Evolutionary conservation across 352 stramenopile genomes (phyloP), one percentile per base, ranked within the genome.

Genomic region (Globisporangium barbulae): DNA sequence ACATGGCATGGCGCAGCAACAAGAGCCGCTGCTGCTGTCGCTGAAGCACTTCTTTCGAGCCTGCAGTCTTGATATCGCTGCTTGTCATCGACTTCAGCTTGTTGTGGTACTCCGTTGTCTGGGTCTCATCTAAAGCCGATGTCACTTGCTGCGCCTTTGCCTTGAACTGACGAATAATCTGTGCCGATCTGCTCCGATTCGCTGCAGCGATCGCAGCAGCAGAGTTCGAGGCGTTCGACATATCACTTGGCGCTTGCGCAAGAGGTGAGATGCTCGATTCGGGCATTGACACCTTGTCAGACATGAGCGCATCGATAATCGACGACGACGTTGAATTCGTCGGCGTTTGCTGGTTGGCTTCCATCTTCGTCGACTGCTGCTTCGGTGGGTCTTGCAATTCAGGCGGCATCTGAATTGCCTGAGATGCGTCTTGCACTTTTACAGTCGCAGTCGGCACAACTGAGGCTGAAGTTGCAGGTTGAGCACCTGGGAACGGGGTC

Each of bases 1-100:
- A 99, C 69, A 98, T 98, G 5, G 98, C 97, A 73, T 99, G 98
- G 2, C 97, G 91, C 21, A 99, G 69, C 21, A 99, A 76, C 25
- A 99, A 66, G 31, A 99, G 76, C 31, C 97, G 90, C 71, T 99
- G 97, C 70, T 99, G 97, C 81, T 99, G 97, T 60, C 98, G 96
- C 59, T 98, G 93, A 21, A 99, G 83, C 17, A 99, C 96, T 65
- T 98, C 93, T 72, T 98, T 94, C 6, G 85, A 92, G 42, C 81
- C 83, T 8, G 75, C 70, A 31, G 74, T 90, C 65, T 88, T 86
- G 17, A 88, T 76, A 19, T 91, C 85, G 47, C 83, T 83, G 22
- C 76, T 81, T 22, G 86, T 88, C 80, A 94, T 94, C 50, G 85
- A 86, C 61, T 88, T 75, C 30, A 94, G 69, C 59, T 92, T 92